Percentiles rank a stretch among this genome's conserved stretches.
Conservation (phyloP, 2,329 filamentous ascomycete genomes). For the Diaporthe destruens region DNA sequence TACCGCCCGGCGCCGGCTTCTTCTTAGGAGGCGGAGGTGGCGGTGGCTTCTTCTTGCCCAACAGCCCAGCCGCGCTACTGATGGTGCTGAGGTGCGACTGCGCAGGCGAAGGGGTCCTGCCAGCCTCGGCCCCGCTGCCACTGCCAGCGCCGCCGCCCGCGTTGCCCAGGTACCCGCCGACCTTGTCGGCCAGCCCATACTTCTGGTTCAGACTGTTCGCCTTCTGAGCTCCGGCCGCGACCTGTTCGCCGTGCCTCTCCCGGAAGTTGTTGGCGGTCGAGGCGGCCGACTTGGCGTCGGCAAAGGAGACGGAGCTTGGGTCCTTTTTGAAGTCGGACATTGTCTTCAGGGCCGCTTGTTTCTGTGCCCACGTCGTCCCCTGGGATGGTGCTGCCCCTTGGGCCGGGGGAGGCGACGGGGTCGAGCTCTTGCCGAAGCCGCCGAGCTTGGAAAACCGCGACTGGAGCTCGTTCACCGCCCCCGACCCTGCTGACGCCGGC, state of each 20-base stretch:
- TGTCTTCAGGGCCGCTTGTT: conserved; percentile 73
- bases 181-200: conserved; percentile 64
- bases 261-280: conserved; percentile 77
- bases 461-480: conserved; percentile 73
- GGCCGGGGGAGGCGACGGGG: conserved; percentile 42
- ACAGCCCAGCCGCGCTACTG: conserved; percentile 43
- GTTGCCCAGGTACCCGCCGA: conserved; percentile 47
- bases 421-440: conserved; percentile 38
- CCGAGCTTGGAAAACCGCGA: conserved; percentile 72
- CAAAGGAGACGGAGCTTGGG: conserved; percentile 70
- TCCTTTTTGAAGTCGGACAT: conserved; percentile 70
- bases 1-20: conserved; percentile 53
- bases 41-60: conserved; percentile 66
- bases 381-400: conserved; percentile 52
- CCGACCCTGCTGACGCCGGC: conserved; percentile 42
- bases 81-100: conserved; percentile 37
- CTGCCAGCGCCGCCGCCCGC: background rate
- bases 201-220: conserved; percentile 72
- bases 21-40: conserved; percentile 66
- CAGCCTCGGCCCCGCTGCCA: conserved; percentile 13
- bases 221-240: conserved; percentile 69
- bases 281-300: conserved; percentile 70
- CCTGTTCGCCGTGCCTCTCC: conserved; percentile 76
- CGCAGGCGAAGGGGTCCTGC: conserved; percentile 1
- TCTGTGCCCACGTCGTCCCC: conserved; percentile 74